These are phyloP conservation scores for Monosporascus sp. DNA, from an alignment of 2,329 filamentous ascomycete genomes.

Conservation along the genomic window DNA sequence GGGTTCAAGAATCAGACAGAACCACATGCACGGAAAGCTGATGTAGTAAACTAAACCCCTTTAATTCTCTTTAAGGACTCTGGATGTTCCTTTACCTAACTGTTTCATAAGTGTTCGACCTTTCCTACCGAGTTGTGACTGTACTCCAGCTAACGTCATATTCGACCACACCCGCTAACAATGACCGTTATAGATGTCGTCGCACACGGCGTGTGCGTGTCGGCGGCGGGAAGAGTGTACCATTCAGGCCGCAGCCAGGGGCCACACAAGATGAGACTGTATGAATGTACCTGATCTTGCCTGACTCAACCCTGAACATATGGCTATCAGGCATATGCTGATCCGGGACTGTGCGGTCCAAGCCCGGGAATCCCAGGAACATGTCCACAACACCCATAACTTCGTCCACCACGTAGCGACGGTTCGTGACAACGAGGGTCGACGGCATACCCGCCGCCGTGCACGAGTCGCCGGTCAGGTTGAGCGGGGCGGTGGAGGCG, in stretches of 20 bases:
- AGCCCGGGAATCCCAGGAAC: constrained; percentile 23
- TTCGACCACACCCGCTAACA: background rate
- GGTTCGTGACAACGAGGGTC: constrained; percentile 23
- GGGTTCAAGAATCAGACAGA: too few relatives aligned
- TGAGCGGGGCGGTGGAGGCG: constrained; percentile 18
- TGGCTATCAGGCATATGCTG: constrained; percentile 24
- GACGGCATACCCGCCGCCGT: constrained; percentile 22
- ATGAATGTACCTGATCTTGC: constrained; percentile 27
- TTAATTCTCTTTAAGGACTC: too few relatives aligned
- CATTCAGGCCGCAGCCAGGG: constrained; percentile 18
- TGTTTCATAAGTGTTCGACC: too few relatives aligned
- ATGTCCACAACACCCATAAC: constrained; percentile 23
- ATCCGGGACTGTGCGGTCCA: constrained; percentile 16
- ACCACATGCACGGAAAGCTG: too few relatives aligned
- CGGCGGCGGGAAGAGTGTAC: background rate
- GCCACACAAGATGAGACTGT: constrained; percentile 23
- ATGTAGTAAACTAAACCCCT: too few relatives aligned
- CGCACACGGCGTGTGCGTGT: background rate
- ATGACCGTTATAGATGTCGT: background rate
- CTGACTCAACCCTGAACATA: constrained; percentile 23
- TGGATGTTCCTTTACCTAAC: too few relatives aligned
- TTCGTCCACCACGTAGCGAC: constrained; percentile 26
- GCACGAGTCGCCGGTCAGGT: constrained; percentile 22
- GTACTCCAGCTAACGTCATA: too few relatives aligned
- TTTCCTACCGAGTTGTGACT: too few relatives aligned